phyloP scores from a whole-genome alignment of 257 asterid species.

The Gentiana dahurica region DNA sequence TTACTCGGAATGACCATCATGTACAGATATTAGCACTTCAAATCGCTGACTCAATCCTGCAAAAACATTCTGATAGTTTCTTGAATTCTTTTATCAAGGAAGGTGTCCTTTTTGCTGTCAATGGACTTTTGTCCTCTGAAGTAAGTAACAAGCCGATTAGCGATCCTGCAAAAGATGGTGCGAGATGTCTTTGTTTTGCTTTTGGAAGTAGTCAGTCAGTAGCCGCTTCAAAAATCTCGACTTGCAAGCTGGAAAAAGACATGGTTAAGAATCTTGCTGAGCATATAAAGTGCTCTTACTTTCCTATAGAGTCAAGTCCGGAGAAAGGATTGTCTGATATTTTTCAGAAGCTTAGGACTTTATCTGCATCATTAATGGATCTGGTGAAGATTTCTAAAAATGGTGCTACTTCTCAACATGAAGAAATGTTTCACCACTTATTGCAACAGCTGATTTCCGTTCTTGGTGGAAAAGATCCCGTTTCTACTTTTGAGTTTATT shows the following conservation, averaged over 20 bases:
- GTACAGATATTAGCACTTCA: slow-evolving; percentile 64
- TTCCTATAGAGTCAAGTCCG: slow-evolving; percentile 50
- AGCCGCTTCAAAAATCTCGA: slow-evolving; percentile 21
- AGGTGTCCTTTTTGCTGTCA: slow-evolving; percentile 73
- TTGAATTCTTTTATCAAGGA: slow-evolving; percentile 72
- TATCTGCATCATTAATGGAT: slow-evolving; percentile 40
- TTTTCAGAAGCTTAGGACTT: slow-evolving; percentile 61
- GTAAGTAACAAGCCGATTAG: slow-evolving; percentile 36
- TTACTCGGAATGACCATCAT: slow-evolving; percentile 78
- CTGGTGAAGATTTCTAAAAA: slow-evolving; percentile 26
- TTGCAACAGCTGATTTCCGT: slow-evolving; percentile 54
- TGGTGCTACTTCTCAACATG: slow-evolving; percentile 30
- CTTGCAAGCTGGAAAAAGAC: slow-evolving; percentile 65
- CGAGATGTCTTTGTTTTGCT: slow-evolving; percentile 66
- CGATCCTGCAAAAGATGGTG: slow-evolving; percentile 25
- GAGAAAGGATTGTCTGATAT: slow-evolving; percentile 63
- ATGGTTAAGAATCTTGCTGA: slow-evolving; percentile 58
- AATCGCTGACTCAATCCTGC: slow-evolving; percentile 58
- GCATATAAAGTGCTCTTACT: slow-evolving; percentile 50
- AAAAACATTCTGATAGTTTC: slow-evolving; percentile 60
- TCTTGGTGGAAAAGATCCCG: slow-evolving; percentile 53
- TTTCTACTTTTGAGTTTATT: slow-evolving; percentile 92
- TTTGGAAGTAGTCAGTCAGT: slow-evolving; percentile 36
- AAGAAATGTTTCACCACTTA: slow-evolving; percentile 42
- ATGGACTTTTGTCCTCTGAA: slow-evolving; percentile 51